Conservation (phyloP, 305 asterid genomes). For the Plantago coronopus region DNA sequence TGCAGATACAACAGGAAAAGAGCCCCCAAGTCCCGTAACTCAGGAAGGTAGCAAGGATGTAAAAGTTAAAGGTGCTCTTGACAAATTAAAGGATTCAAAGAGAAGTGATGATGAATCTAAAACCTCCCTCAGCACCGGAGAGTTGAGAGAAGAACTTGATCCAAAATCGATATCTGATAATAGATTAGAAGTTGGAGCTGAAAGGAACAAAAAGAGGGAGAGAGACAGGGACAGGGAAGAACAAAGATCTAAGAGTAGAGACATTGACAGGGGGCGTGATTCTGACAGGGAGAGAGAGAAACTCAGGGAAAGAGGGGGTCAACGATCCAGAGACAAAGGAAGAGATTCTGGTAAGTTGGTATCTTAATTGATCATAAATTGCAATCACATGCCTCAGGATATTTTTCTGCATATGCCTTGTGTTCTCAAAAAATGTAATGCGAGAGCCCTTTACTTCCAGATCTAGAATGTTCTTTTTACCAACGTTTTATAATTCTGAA, state of each 20-base stretch:
- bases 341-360: slow-evolving; percentile 44
- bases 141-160: slow-evolving; percentile 53
- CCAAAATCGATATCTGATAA: slow-evolving; percentile 36
- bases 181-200: slow-evolving; percentile 52
- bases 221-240: slow-evolving; percentile 47
- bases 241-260: slow-evolving; percentile 54
- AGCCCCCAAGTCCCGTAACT: slow-evolving; percentile 26
- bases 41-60: slow-evolving; percentile 55
- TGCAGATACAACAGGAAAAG: slow-evolving; percentile 47
- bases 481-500: too few relatives aligned
- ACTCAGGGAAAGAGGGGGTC: slow-evolving; percentile 53
- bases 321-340: slow-evolving; percentile 71
- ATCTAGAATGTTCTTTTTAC: too few relatives aligned
- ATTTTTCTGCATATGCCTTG: background rate
- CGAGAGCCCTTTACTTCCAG: background rate
- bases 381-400: background rate
- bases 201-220: slow-evolving; percentile 58
- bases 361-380: background rate
- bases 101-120: slow-evolving; percentile 51
- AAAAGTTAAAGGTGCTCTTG: slow-evolving; percentile 39
- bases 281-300: slow-evolving; percentile 60
- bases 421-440: background rate
- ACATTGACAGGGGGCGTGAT: slow-evolving; percentile 63
- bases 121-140: slow-evolving; percentile 37
- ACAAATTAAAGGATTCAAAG: slow-evolving; percentile 56